These are phyloP conservation scores for Cladosporium sphaerospermum DNA, from an alignment of 2,329 filamentous ascomycete species.

Conservation along the genomic window DNA sequence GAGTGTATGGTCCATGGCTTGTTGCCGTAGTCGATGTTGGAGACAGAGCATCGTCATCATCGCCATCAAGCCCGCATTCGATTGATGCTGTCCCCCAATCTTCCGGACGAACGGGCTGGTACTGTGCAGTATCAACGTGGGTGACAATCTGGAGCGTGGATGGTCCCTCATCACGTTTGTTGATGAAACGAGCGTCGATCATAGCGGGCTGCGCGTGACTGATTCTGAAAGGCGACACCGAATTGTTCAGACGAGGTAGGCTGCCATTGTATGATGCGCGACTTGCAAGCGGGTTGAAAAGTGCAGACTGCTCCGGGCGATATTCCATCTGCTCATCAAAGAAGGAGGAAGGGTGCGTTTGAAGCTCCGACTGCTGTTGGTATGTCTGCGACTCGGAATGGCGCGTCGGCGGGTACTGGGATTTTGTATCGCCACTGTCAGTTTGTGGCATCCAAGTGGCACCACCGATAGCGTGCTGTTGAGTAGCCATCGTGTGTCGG, in stretches of 20 bases:
- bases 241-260: background rate
- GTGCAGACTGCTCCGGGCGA: background rate
- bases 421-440: background rate
- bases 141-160: background rate
- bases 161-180: background rate
- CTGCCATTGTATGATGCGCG: background rate
- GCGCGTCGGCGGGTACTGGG: background rate
- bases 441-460: background rate
- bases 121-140: constrained; percentile 4
- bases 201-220: background rate
- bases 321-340: constrained; percentile 5
- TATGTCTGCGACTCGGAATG: no score
- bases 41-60: constrained; percentile 1
- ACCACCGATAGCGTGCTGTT: background rate
- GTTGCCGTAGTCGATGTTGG: background rate
- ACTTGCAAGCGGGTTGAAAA: background rate
- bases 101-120: background rate
- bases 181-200: background rate
- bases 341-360: background rate
- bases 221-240: background rate
- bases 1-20: constrained; percentile 5
- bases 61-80: background rate
- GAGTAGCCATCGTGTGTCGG: background rate
- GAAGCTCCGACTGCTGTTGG: background rate
- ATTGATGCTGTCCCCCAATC: constrained; percentile 3